A percentile compares a stretch with the other conserved stretches of the same genome.
These are phyloP conservation scores for Mortierella sp. DNA, from an alignment of 371 early-diverging fungal genomes.

Conservation along the genomic window DNA sequence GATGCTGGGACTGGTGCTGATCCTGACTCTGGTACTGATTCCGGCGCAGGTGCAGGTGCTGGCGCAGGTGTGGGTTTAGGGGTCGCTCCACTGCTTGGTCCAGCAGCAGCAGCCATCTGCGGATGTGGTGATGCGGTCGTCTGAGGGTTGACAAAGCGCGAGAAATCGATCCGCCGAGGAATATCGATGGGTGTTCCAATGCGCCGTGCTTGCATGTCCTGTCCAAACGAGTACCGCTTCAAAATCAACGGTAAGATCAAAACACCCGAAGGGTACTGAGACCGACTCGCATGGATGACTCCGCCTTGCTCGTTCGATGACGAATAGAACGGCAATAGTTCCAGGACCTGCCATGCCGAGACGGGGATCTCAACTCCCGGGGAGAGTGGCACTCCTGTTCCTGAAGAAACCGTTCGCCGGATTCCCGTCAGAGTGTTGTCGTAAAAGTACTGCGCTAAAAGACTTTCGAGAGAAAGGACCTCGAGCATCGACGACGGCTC, in stretches of 20 bases:
- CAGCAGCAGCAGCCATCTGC: neutral
- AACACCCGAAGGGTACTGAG: conserved; percentile 65
- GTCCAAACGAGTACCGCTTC: conserved; percentile 66
- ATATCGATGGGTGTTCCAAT: conserved; percentile 62
- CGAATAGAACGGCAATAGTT: conserved; percentile 71
- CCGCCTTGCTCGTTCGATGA: conserved; percentile 70
- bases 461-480: conserved; percentile 56
- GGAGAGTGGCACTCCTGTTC: conserved; percentile 51
- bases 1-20: neutral
- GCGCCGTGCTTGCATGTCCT: conserved; percentile 55
- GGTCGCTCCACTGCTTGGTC: neutral
- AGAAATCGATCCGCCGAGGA: conserved; percentile 65
- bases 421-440: conserved; percentile 60
- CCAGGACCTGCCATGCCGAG: conserved; percentile 72
- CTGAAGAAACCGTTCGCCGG: conserved; percentile 49
- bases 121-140: conserved; percentile 10
- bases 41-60: neutral
- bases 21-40: neutral
- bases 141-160: conserved; percentile 62
- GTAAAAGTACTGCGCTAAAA: conserved; percentile 58
- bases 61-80: conserved; percentile 5
- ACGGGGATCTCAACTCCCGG: conserved; percentile 60
- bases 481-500: conserved; percentile 12
- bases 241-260: conserved; percentile 69
- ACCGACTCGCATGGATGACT: conserved; percentile 57